Percentiles rank a stretch among this genome's conserved stretches.
Conservation (phyloP, 768 basidiomycete species). For the Zangia roseola region DNA sequence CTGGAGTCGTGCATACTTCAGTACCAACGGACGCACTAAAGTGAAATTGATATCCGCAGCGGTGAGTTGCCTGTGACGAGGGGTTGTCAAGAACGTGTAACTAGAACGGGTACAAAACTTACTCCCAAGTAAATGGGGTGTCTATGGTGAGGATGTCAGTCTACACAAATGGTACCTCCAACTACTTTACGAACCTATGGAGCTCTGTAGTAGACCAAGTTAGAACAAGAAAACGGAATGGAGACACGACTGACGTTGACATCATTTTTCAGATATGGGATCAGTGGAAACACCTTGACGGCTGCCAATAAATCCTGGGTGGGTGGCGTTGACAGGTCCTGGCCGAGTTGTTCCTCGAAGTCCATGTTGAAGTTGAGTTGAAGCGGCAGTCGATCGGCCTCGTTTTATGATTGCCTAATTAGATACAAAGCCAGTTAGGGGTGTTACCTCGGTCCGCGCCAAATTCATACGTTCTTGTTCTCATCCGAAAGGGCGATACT, state of each 20-base stretch:
- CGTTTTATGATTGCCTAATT: conserved; percentile 14
- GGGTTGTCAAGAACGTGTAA: conserved; percentile 2
- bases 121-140: conserved; percentile 80
- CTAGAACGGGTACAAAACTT: conserved; percentile 29
- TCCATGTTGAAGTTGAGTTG: conserved; percentile 28
- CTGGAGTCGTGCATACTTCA: conserved; percentile 73
- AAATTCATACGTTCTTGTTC: conserved; percentile 37
- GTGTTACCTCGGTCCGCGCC: conserved; percentile 10
- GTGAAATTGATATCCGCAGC: conserved; percentile 83
- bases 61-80: conserved; percentile 61
- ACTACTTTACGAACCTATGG: conserved; percentile 25
- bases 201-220: conserved; percentile 14
- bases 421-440: conserved; percentile 22
- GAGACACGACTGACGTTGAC: conserved; percentile 49
- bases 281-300: conserved; percentile 79
- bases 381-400: conserved; percentile 1
- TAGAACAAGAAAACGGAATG: conserved; percentile 18
- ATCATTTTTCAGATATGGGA: conserved; percentile 69
- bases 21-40: conserved; percentile 72
- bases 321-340: conserved; percentile 46
- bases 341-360: conserved; percentile 26
- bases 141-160: conserved; percentile 40
- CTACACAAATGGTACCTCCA: not conserved
- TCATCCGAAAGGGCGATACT: conserved; percentile 23
- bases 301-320: conserved; percentile 56